A percentile compares a stretch with the other conserved stretches of the same genome.
Conservation (phyloP, 352 stramenopile species). For the Globisporangium echinulatum region DNA sequence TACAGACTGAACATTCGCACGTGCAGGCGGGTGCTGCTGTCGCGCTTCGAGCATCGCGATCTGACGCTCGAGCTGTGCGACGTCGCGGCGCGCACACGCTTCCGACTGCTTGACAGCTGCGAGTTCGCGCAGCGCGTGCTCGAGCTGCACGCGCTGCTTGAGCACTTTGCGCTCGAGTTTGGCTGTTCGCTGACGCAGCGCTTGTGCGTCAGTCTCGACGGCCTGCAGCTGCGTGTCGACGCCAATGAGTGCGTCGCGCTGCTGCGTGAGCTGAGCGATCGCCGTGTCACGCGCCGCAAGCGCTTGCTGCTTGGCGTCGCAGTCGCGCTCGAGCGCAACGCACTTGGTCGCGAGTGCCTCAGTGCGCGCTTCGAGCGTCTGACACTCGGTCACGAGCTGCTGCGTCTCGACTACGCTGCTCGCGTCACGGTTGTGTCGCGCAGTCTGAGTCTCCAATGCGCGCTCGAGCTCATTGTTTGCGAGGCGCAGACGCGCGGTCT, state of each 20-base stretch:
- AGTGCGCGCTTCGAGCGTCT: neutral
- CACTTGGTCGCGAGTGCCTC: neutral
- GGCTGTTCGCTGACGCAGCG: constrained; percentile 7
- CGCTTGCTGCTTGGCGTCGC: constrained; percentile 1
- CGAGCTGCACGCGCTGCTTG: constrained; percentile 24
- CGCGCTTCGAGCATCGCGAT: constrained; percentile 17
- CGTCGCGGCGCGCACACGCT: constrained; percentile 18
- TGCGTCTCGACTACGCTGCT: constrained; percentile 1
- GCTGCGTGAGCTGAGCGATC: constrained; percentile 4
- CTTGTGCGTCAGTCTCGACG: constrained; percentile 13
- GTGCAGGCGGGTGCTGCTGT: neutral
- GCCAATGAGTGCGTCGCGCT: constrained; percentile 18
- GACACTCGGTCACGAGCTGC: neutral
- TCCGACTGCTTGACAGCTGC: constrained; percentile 10
- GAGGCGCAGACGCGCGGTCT: constrained; percentile 2
- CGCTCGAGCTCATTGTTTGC: constrained; percentile 3
- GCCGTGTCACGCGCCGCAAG: constrained; percentile 5
- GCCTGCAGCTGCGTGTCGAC: constrained; percentile 15
- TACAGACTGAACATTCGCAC: no score
- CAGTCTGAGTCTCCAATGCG: constrained; percentile 3
- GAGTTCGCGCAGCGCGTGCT: constrained; percentile 18
- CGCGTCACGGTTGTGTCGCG: neutral
- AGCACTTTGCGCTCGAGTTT: constrained; percentile 24
- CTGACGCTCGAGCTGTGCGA: constrained; percentile 22
- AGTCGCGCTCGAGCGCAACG: neutral